These are phyloP conservation scores for Lantana camara DNA, from an alignment of 257 asterid genomes.

Conservation along the genomic window DNA sequence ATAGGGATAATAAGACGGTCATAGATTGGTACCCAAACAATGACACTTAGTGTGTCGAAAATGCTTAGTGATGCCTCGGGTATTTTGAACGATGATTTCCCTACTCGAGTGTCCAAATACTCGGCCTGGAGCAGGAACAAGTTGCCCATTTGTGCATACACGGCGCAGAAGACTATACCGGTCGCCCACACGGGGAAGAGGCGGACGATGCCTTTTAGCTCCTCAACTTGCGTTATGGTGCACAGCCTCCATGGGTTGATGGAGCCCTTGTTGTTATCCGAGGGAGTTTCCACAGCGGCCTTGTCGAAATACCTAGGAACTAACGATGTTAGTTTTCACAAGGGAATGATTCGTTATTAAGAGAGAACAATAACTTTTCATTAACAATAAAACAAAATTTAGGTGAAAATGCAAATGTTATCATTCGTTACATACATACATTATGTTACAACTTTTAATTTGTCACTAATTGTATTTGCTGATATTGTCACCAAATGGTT, in stretches of 20 bases:
- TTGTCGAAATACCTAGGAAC: conserved; percentile 52
- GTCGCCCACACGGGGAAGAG: conserved; percentile 66
- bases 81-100: conserved; percentile 51
- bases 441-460: too few relatives aligned
- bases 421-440: too few relatives aligned
- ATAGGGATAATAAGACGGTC: conserved; percentile 56
- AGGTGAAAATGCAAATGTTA: too few relatives aligned
- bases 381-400: too few relatives aligned
- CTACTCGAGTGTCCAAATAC: conserved; percentile 51
- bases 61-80: conserved; percentile 71
- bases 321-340: too few relatives aligned
- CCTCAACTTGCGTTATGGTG: conserved; percentile 69
- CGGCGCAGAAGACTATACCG: conserved; percentile 53
- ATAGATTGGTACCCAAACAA: conserved; percentile 78
- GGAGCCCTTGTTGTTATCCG: conserved; percentile 39
- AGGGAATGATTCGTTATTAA: too few relatives aligned
- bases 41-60: conserved; percentile 67
- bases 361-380: too few relatives aligned
- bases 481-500: too few relatives aligned
- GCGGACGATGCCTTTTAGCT: conserved; percentile 56
- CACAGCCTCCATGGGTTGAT: conserved; percentile 55
- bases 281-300: conserved; percentile 53
- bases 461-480: too few relatives aligned
- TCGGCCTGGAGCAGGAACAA: conserved; percentile 65
- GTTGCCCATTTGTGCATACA: conserved; percentile 65